These are phyloP conservation scores for Colletotrichum magnum DNA, from an alignment of 2,329 filamentous ascomycete genomes.

Conservation along the genomic window DNA sequence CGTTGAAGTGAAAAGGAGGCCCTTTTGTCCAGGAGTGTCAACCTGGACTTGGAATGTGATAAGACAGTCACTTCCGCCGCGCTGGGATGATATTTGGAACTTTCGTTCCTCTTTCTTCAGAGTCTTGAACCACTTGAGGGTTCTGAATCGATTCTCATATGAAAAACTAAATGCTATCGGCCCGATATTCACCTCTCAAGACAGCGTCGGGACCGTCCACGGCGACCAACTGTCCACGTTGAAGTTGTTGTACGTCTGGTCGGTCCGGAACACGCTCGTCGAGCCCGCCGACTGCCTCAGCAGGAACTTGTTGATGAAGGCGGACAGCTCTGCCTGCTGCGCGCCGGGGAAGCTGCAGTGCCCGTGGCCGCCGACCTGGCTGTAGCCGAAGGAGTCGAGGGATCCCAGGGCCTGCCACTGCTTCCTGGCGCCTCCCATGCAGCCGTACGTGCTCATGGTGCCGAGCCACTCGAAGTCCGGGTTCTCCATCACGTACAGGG, in stretches of 20 bases:
- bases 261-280: slow-evolving; percentile 32
- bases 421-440: slow-evolving; percentile 62
- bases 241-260: slow-evolving; percentile 33
- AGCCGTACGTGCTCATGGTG: slow-evolving; percentile 61
- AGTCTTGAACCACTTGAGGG: neutral
- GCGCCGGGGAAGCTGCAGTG: slow-evolving; percentile 66
- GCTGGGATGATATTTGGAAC: too few relatives aligned
- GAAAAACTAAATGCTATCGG: neutral
- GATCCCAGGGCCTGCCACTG: slow-evolving; percentile 64
- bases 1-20: too few relatives aligned
- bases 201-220: slow-evolving; percentile 29
- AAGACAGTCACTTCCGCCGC: too few relatives aligned
- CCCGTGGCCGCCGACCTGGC: slow-evolving; percentile 60
- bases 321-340: slow-evolving; percentile 58
- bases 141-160: neutral
- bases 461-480: slow-evolving; percentile 65
- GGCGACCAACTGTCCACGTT: slow-evolving; percentile 37
- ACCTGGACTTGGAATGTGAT: too few relatives aligned
- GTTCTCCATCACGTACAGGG: slow-evolving; percentile 66
- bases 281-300: slow-evolving; percentile 43
- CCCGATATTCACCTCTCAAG: neutral
- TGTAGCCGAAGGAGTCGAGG: slow-evolving; percentile 63
- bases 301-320: slow-evolving; percentile 65
- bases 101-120: too few relatives aligned
- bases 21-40: too few relatives aligned